phyloP scores from a whole-genome alignment of 371 early-diverging fungal genomes.

The Rhizopus arrhizus region DNA sequence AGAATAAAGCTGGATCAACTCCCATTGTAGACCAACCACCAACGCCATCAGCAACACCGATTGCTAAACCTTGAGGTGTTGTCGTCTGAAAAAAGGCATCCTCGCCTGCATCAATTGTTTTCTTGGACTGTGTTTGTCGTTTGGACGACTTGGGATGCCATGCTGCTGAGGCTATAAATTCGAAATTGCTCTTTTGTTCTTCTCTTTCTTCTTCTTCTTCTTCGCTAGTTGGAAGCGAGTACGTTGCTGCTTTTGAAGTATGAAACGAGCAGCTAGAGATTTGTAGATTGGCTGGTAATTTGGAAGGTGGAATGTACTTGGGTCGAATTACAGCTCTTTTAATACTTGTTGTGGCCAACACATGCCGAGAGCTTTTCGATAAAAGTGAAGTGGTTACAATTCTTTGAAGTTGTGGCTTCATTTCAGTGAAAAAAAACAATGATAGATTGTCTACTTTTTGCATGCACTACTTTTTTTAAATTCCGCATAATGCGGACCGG shows the following conservation, averaged over 20 bases:
- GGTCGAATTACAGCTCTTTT: too few relatives aligned
- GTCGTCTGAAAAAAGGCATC: slow-evolving; percentile 71
- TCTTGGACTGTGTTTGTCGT: slow-evolving; percentile 26
- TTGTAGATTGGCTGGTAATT: too few relatives aligned
- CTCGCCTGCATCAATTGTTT: slow-evolving; percentile 73
- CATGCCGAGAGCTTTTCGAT: too few relatives aligned
- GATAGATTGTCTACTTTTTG: not conserved
- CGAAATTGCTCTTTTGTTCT: slow-evolving; percentile 19
- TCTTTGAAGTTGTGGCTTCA: slow-evolving; percentile 28
- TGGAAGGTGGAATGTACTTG: too few relatives aligned
- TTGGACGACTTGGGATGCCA: slow-evolving; percentile 56
- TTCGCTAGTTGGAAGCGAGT: not conserved
- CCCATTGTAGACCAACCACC: slow-evolving; percentile 70
- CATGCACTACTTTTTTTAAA: not conserved
- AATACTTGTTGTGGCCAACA: too few relatives aligned
- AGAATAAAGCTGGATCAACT: slow-evolving; percentile 63
- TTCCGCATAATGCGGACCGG: too few relatives aligned
- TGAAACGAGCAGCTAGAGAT: too few relatives aligned
- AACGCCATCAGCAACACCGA: slow-evolving; percentile 74
- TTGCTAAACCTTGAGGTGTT: slow-evolving; percentile 59
- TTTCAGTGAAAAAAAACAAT: not conserved
- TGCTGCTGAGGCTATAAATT: slow-evolving; percentile 50
- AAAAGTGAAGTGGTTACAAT: slow-evolving; percentile 6
- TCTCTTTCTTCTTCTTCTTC: slow-evolving; percentile 2
- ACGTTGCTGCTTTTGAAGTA: too few relatives aligned